These are phyloP conservation scores for Cadophora sp. DNA, from an alignment of 2,329 filamentous ascomycete genomes.

Conservation along the genomic window DNA sequence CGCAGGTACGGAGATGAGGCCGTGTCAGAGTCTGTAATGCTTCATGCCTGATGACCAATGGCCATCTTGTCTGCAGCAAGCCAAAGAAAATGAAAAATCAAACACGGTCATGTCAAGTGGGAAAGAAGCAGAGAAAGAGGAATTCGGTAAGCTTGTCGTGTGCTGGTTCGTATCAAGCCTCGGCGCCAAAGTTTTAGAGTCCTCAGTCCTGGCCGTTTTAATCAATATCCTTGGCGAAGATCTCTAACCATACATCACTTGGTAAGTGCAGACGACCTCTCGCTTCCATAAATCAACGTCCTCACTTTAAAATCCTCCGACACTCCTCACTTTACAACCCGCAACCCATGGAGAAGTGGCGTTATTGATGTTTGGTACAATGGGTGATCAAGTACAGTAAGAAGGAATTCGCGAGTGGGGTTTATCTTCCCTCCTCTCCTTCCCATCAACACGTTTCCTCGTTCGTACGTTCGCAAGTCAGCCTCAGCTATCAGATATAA, in stretches of 20 bases:
- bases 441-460: background rate
- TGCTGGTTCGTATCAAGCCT: background rate
- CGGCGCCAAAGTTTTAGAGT: slow-evolving; percentile 7
- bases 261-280: slow-evolving; percentile 10
- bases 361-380: background rate
- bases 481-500: background rate
- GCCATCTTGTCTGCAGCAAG: background rate
- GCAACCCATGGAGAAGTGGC: background rate
- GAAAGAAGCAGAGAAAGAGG: background rate
- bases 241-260: background rate
- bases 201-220: background rate
- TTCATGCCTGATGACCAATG: slow-evolving; percentile 1
- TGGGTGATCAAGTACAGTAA: background rate
- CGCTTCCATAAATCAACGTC: slow-evolving; percentile 15
- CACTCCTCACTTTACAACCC: background rate
- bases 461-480: too few species aligned
- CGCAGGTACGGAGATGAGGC: slow-evolving; percentile 10
- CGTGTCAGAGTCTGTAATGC: slow-evolving; percentile 1
- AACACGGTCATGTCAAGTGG: background rate
- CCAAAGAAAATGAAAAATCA: background rate
- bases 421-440: background rate
- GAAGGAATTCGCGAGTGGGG: background rate
- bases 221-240: slow-evolving; percentile 12
- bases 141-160: background rate
- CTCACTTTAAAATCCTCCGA: background rate